phyloP scores from a whole-genome alignment of 139 green algal genomes.

The Tetratostichococcus sp. region DNA sequence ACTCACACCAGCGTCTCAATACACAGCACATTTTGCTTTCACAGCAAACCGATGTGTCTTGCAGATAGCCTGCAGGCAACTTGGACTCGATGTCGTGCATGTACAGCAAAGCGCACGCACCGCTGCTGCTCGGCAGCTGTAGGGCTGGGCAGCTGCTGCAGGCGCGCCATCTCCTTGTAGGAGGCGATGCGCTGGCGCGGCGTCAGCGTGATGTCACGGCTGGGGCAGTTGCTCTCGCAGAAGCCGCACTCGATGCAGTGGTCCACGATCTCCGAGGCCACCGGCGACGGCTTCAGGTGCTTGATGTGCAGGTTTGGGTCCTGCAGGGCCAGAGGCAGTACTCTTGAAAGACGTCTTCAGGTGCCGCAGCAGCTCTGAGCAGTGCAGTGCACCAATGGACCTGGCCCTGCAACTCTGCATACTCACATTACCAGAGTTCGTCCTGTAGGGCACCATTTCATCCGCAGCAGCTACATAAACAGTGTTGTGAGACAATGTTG shows the following conservation, averaged over 20 bases:
- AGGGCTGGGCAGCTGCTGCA: conserved; percentile 38
- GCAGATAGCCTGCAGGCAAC: too few relatives aligned
- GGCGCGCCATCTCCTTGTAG: conserved; percentile 85
- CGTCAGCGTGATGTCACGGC: conserved; percentile 86
- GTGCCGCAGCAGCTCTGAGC: too few relatives aligned
- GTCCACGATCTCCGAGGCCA: conserved; percentile 72
- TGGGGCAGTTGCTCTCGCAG: conserved; percentile 97
- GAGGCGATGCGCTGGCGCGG: conserved; percentile 91
- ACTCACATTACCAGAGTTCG: too few relatives aligned
- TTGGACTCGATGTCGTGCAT: too few relatives aligned
- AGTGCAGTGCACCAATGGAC: too few relatives aligned
- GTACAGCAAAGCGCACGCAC: conserved; percentile 10
- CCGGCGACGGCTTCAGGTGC: conserved; percentile 83
- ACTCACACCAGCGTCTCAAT: too few relatives aligned
- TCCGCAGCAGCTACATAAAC: too few relatives aligned
- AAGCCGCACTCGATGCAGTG: conserved; percentile 99
- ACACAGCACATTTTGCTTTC: too few relatives aligned
- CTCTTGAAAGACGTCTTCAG: too few relatives aligned
- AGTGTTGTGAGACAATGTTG: not conserved
- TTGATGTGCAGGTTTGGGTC: conserved; percentile 84
- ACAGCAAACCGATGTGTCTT: too few relatives aligned
- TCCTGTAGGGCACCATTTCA: too few relatives aligned
- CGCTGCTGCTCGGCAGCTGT: conserved; percentile 53
- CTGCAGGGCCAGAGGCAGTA: not conserved
- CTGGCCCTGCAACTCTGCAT: too few relatives aligned